Conservation (phyloP, 805 yeast genomes). For the Kurtzmaniella cleridarum region DNA sequence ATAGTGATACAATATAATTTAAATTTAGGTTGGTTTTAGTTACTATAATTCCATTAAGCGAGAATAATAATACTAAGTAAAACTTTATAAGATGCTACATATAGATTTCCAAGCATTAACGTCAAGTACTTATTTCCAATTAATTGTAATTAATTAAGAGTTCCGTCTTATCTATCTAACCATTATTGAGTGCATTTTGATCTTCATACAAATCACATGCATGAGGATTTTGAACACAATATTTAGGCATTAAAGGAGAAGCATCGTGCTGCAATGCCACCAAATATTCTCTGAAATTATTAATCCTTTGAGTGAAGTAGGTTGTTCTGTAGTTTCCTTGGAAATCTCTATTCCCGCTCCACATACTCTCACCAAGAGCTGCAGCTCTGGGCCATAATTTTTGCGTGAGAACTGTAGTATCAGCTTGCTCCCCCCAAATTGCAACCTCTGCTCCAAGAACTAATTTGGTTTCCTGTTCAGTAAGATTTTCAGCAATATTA, state of each 20-base stretch:
- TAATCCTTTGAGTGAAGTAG: constrained; percentile 27
- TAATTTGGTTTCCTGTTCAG: constrained; percentile 20
- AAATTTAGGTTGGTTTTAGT: too few species aligned
- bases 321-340: constrained; percentile 23
- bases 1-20: too few species aligned
- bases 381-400: constrained; percentile 39
- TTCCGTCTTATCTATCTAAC: too few species aligned
- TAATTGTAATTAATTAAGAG: too few species aligned
- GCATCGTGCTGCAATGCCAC: constrained; percentile 29
- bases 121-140: too few species aligned
- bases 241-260: constrained; percentile 31
- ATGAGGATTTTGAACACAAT: constrained; percentile 31
- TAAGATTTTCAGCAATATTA: constrained; percentile 27
- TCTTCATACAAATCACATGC: constrained; percentile 25
- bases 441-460: constrained; percentile 37
- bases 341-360: constrained; percentile 36
- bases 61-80: too few species aligned
- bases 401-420: constrained; percentile 21
- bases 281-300: constrained; percentile 34
- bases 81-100: too few species aligned
- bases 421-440: constrained; percentile 36
- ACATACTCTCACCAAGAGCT: constrained; percentile 34
- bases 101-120: too few species aligned
- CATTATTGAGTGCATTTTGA: constrained; percentile 6
- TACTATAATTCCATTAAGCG: too few species aligned